Evolutionary conservation across 495 filamentous ascomycete genomes (phyloP), one percentile per base, ranked within the genome.

Genomic region (Penicillium paxilli): DNA sequence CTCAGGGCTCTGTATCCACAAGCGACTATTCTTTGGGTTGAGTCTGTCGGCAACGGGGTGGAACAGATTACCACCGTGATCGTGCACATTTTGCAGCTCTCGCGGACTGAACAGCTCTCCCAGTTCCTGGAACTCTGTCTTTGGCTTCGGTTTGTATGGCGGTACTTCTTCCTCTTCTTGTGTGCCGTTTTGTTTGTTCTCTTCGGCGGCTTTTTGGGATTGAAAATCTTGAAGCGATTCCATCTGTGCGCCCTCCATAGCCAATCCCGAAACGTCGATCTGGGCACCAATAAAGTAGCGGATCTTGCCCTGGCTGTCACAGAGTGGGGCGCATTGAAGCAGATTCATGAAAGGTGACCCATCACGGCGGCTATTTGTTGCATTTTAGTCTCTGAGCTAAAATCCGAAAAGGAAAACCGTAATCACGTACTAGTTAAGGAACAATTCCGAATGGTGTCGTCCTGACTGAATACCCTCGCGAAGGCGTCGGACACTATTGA

Each of bases 261-360:
- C 67, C 0, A 86, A 68, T 16, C 72, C 69, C 14, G 72, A 81
- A 44, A 84, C 77, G 44, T 84, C 81, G 41, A 84, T 70, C 59
- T 84, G 81, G 12, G 79, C 79, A 33, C 82, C 82, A 37, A 85
- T 77, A 57, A 80, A 82, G 52, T 84, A 85, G 0, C 35, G 35
- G 4, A 38, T 38, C 16, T 38, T 38, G 11, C 83, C 82, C 45
- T 76, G 73, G 51, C 80, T 81, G 62, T 86, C 83, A 59, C 76
- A 79, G 8, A 86, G 69, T 5, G 82, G 83, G 8, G 82, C 78
- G 51, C 76, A 77, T 76, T 84, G 80, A 11, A 86, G 73, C 2
- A 87, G 71, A 51, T 87, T 87, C 69, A 85, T 76, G 60, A 87
- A 87, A 0, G 82, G 83, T n/a, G 77, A 81, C 9, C 83, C 83